Percentiles rank a stretch among this genome's conserved stretches.
phyloP scores from a whole-genome alignment of 768 basidiomycete species.

The Pisolithus orientalis region DNA sequence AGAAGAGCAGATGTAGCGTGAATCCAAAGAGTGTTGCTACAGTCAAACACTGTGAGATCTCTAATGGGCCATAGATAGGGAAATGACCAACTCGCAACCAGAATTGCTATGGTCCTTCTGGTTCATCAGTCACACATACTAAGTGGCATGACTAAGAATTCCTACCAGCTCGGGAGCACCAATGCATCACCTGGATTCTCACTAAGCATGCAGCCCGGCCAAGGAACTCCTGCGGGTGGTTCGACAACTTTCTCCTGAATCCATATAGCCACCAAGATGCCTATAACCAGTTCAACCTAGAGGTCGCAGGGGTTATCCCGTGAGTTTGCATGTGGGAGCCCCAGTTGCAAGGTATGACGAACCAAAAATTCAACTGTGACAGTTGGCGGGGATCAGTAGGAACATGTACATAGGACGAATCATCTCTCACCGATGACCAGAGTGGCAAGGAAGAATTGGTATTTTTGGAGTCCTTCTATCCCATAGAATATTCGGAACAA shows the following conservation, averaged over 20 bases:
- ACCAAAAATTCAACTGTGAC: neutral
- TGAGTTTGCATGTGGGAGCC: neutral
- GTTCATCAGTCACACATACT: neutral
- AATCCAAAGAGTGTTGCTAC: neutral
- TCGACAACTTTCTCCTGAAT: neutral
- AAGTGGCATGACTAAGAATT: neutral
- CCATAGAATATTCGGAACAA: conserved; percentile 2
- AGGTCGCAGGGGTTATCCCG: neutral
- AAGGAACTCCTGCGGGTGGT: neutral
- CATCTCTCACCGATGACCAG: neutral
- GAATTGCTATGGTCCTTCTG: neutral
- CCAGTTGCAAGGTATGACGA: neutral
- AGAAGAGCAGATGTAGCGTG: neutral
- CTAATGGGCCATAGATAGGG: no score
- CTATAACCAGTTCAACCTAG: neutral
- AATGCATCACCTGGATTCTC: neutral
- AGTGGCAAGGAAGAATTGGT: neutral
- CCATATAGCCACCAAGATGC: neutral
- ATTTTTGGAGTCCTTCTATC: neutral
- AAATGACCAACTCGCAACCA: neutral
- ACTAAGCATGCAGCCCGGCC: neutral
- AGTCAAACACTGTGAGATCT: neutral
- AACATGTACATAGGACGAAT: neutral
- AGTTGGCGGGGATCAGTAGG: neutral
- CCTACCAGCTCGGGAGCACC: neutral